Evolutionary conservation across 176 grass and related monocot species (phyloP).

Genomic region (Stipa capillata): DNA sequence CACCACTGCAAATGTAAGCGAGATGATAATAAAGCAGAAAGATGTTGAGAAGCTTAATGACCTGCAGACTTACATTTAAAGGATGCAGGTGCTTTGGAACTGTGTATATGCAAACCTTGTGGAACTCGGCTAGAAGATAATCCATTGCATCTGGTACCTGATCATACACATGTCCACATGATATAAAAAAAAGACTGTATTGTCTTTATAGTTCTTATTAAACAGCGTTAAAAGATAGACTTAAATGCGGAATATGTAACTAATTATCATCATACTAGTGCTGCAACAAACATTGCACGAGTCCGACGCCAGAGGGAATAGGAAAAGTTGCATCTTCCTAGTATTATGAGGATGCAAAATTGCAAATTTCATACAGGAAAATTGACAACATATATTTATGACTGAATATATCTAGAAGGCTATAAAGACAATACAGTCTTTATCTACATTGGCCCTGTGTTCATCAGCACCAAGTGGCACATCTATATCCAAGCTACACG

Average conservation of each 20-base stretch:
- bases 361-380: background rate
- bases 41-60: background rate
- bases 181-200: background rate
- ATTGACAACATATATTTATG: background rate
- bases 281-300: background rate
- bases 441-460: background rate
- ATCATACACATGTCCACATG: slow-evolving; percentile 7
- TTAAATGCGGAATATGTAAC: background rate
- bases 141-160: slow-evolving; percentile 73
- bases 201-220: background rate
- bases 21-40: background rate
- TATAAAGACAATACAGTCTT: no score
- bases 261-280: background rate
- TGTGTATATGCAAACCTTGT: slow-evolving; percentile 90
- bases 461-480: background rate
- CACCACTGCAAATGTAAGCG: background rate
- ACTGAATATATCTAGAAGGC: no score
- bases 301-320: background rate
- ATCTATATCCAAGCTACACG: background rate
- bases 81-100: slow-evolving; percentile 88
- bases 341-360: background rate
- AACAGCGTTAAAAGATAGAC: background rate
- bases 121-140: slow-evolving; percentile 80
- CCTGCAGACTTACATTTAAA: slow-evolving; percentile 64
- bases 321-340: background rate